Evolutionary conservation across 2,329 filamentous ascomycete species (phyloP).

Genomic region (Sporothrix inflata): DNA sequence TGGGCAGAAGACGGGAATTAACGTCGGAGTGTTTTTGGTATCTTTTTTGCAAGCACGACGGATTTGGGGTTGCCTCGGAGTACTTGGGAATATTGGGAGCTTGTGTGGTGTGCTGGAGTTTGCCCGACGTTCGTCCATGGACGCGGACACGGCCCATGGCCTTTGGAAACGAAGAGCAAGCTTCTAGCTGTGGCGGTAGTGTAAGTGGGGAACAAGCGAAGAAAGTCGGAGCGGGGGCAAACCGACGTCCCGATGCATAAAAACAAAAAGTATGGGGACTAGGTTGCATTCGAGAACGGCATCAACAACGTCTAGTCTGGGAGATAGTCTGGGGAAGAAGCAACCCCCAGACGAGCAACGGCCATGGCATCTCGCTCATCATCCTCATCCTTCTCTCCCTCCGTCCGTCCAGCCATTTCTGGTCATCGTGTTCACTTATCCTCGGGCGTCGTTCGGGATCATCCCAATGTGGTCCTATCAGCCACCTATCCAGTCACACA

Average conservation of each 20-base stretch:
- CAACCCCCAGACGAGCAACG: not conserved
- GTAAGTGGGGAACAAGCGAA: not conserved
- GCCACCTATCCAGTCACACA: not conserved
- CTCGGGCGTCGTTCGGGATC: not conserved
- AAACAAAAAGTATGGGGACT: not conserved
- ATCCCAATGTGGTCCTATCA: not conserved
- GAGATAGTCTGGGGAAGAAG: not conserved
- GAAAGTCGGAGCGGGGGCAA: not conserved
- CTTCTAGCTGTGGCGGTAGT: not conserved
- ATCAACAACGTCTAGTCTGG: not conserved
- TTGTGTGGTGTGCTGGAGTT: not conserved
- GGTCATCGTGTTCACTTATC: not conserved
- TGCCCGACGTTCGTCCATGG: not conserved
- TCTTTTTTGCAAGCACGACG: not conserved
- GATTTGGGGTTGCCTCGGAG: not conserved
- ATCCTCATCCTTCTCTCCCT: not conserved
- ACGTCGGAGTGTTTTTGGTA: not conserved
- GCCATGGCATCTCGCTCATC: not conserved
- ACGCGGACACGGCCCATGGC: not conserved
- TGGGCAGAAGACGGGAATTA: not conserved
- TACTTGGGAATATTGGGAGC: not conserved
- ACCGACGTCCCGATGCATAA: conserved; percentile 3
- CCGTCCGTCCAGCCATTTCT: not conserved
- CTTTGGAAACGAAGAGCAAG: not conserved
- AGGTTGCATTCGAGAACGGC: not conserved